phyloP scores from a whole-genome alignment of 768 basidiomycete species.

The Scleroderma bovista region DNA sequence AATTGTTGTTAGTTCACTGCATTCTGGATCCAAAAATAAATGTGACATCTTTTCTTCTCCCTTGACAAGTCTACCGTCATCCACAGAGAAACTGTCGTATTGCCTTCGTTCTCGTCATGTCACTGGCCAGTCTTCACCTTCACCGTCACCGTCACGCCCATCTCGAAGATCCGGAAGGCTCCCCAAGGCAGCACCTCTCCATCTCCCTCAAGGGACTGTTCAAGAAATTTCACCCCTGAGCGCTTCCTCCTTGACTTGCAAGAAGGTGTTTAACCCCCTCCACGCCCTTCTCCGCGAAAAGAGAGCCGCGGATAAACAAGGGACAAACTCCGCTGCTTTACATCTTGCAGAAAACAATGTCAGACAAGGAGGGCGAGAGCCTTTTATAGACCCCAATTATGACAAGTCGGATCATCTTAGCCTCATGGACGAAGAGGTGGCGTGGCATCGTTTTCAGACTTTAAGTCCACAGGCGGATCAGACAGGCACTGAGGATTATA shows the following conservation, averaged over 20 bases:
- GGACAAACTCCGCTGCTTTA: slow-evolving; percentile 37
- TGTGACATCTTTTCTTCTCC: slow-evolving; percentile 16
- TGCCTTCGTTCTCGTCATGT: neutral
- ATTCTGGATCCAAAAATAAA: neutral
- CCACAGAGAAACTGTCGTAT: neutral
- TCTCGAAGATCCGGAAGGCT: slow-evolving; percentile 15
- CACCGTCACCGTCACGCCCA: slow-evolving; percentile 3
- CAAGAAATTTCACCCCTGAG: slow-evolving; percentile 4
- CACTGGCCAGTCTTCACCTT: neutral
- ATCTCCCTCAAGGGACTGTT: slow-evolving; percentile 9
- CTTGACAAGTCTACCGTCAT: slow-evolving; percentile 17
- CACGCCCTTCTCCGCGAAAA: slow-evolving; percentile 53
- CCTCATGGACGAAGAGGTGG: slow-evolving; percentile 36
- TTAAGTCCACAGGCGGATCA: slow-evolving; percentile 8
- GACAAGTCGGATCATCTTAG: slow-evolving; percentile 20
- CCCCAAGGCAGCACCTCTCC: slow-evolving; percentile 11
- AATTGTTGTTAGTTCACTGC: slow-evolving; percentile 6
- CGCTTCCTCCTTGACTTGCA: slow-evolving; percentile 6
- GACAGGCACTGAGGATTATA: slow-evolving; percentile 24
- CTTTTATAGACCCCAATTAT: slow-evolving; percentile 9
- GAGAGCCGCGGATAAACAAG: slow-evolving; percentile 21
- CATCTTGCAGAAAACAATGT: slow-evolving; percentile 41
- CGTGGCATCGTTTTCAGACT: slow-evolving; percentile 20
- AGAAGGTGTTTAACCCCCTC: slow-evolving; percentile 43
- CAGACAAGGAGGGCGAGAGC: slow-evolving; percentile 25